phyloP scores from a whole-genome alignment of 805 yeast species.

The Wickerhamiella dianesei region DNA sequence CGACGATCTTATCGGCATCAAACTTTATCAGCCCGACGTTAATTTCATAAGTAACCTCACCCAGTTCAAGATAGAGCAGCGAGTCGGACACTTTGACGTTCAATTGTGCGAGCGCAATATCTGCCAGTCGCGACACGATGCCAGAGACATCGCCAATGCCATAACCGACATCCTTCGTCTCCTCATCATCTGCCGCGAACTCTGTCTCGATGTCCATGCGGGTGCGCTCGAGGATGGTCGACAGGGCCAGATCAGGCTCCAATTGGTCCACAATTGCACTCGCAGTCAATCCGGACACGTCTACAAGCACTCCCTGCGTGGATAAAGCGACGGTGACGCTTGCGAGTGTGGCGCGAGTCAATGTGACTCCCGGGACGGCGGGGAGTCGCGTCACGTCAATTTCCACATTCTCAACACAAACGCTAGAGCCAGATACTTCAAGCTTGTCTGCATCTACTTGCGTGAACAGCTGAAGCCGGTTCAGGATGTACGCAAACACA shows the following conservation, averaged over 20 bases:
- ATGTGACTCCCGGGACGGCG: conserved; percentile 42
- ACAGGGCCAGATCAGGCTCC: conserved; percentile 17
- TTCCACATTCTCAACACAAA: conserved; percentile 41
- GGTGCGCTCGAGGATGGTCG: conserved; percentile 15
- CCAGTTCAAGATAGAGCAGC: conserved; percentile 1
- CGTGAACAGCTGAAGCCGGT: conserved; percentile 69
- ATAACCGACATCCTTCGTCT: conserved; percentile 14
- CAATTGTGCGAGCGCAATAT: conserved; percentile 26
- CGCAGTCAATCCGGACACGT: conserved; percentile 42
- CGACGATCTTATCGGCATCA: neutral
- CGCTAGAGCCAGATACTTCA: conserved; percentile 47
- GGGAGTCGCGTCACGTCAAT: conserved; percentile 55
- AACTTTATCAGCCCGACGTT: neutral
- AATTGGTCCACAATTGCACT: conserved; percentile 18
- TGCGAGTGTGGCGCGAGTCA: conserved; percentile 49
- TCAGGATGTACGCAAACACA: conserved; percentile 62
- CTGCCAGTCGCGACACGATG: conserved; percentile 26
- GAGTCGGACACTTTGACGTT: conserved; percentile 15
- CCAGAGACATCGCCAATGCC: conserved; percentile 23
- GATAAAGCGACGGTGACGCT: conserved; percentile 45
- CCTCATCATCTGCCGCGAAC: conserved; percentile 11
- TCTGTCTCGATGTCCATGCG: conserved; percentile 10
- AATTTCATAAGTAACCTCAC: neutral
- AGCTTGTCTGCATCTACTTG: conserved; percentile 68
- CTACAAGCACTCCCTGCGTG: conserved; percentile 53